A percentile compares a stretch with the other conserved stretches of the same genome.
Conservation (phyloP, 768 basidiomycete genomes). For the Phanerochaete sordida region DNA sequence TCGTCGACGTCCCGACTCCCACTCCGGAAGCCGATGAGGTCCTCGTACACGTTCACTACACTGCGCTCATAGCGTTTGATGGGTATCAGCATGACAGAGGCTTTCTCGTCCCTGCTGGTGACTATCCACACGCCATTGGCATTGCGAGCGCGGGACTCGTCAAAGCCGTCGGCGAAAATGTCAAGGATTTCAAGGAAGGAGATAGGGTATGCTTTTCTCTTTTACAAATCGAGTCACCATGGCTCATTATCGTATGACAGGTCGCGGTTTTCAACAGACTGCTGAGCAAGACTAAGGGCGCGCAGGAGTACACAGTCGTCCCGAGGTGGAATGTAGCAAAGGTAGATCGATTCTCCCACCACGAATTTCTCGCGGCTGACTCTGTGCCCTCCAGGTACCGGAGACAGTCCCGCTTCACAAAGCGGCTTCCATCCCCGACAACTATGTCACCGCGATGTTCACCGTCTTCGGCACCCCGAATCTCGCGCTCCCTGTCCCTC, state of each 20-base stretch:
- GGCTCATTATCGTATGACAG: no score
- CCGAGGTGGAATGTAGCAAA: neutral
- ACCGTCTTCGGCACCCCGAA: neutral
- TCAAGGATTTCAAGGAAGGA: neutral
- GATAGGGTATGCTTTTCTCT: no score
- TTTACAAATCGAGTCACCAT: no score
- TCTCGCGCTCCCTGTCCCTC: neutral
- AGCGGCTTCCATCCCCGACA: slow-evolving; percentile 1
- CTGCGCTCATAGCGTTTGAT: neutral
- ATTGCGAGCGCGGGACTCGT: neutral
- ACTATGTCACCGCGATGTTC: neutral
- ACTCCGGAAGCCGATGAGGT: neutral
- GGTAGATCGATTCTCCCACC: no score
- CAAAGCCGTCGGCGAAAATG: neutral
- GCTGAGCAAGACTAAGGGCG: neutral
- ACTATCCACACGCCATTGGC: neutral
- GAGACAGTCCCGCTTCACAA: neutral
- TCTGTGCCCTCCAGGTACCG: no score
- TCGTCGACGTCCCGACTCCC: neutral
- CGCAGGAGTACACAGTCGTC: slow-evolving; percentile 4
- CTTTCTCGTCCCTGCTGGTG: neutral
- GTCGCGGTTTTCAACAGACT: neutral
- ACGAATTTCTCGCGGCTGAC: no score
- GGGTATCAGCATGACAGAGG: neutral
- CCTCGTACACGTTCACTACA: neutral